Evolutionary conservation across 176 grass and related monocot genomes (phyloP), one percentile per base, ranked within the genome.

Genomic region (Tillandsia leiboldiana): DNA sequence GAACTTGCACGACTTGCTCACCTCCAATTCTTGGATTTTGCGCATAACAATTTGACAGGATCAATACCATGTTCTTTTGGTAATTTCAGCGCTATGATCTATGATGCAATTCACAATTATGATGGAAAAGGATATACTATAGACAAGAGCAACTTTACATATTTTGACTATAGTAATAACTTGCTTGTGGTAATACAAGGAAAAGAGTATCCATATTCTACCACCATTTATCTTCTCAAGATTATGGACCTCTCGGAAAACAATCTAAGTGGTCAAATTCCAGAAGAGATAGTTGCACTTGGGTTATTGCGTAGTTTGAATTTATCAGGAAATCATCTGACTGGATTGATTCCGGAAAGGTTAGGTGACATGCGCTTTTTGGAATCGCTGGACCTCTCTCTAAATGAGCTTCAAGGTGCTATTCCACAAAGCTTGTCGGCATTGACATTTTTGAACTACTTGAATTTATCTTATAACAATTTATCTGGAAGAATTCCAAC

Each of bases 21-120:
- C 14, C 81, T 88, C 28, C 86, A 78, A 28, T 73, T 74, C 50
- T 61, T 88, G 12, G 76, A 87, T 48, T 22, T 87, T 48, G 56
- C 80, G 1, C 50, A 20, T 53, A 87, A 87, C 52, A 77, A 64
- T 1, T 27, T 88, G 1, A 77, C 85, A 4, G 81, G 85, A 10
- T 6, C 1, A n/a, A 53, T 87, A 56, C 85, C 77, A 15, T 0
- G 63, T 20, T 64, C 64, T n/a, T 0, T 87, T 49, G 50, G 9
- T 2, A 48, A 87, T 3, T 50, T 83, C 42, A 69, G 11, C 2
- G 59, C 71, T 2, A 79, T 83, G 80, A 47, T 56, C 53, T 56
- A n/a, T 56, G 2, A 12, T 3, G 12, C 10, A n/a, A 5, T 1
- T 12, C 2, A 56, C 3, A n/a, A n/a, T n/a, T 13, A n/a, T 56